Percentiles rank a stretch among this genome's conserved stretches.
These are phyloP conservation scores for Aspergillus oerlinghausenensis DNA, from an alignment of 2,329 filamentous ascomycete genomes.

Conservation along the genomic window DNA sequence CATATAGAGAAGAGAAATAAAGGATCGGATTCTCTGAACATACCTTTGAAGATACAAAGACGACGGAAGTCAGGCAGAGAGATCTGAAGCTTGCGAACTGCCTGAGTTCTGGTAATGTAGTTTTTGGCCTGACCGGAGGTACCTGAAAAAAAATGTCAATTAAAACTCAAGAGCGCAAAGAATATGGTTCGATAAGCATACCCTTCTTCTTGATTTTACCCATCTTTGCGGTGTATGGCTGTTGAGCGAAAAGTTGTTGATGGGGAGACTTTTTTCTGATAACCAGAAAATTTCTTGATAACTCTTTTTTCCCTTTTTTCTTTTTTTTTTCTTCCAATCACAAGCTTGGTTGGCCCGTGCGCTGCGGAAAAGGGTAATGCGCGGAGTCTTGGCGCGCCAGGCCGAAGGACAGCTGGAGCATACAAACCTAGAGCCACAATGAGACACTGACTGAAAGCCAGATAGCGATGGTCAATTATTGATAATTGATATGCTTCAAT, in stretches of 20 bases:
- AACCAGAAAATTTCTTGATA: slow-evolving; percentile 35
- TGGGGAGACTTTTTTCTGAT: slow-evolving; percentile 24
- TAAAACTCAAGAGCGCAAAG: background rate
- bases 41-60: slow-evolving; percentile 96
- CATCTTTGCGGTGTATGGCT: slow-evolving; percentile 48
- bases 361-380: slow-evolving; percentile 20
- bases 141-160: slow-evolving; percentile 43
- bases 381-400: slow-evolving; percentile 20
- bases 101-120: slow-evolving; percentile 95
- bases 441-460: background rate
- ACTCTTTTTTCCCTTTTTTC: slow-evolving; percentile 31
- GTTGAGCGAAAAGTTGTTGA: slow-evolving; percentile 13
- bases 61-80: slow-evolving; percentile 95
- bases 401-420: slow-evolving; percentile 16
- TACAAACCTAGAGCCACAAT: background rate
- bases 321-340: slow-evolving; percentile 1
- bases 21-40: slow-evolving; percentile 1
- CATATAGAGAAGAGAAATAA: background rate
- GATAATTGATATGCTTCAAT: slow-evolving; percentile 6
- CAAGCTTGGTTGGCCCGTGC: slow-evolving; percentile 29
- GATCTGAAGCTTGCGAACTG: slow-evolving; percentile 95
- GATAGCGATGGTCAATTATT: background rate
- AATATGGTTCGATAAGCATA: slow-evolving; percentile 25
- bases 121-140: slow-evolving; percentile 92
- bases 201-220: slow-evolving; percentile 85